phyloP scores from a whole-genome alignment of 1,284 basidiomycete genomes.

The Boletus sp. region DNA sequence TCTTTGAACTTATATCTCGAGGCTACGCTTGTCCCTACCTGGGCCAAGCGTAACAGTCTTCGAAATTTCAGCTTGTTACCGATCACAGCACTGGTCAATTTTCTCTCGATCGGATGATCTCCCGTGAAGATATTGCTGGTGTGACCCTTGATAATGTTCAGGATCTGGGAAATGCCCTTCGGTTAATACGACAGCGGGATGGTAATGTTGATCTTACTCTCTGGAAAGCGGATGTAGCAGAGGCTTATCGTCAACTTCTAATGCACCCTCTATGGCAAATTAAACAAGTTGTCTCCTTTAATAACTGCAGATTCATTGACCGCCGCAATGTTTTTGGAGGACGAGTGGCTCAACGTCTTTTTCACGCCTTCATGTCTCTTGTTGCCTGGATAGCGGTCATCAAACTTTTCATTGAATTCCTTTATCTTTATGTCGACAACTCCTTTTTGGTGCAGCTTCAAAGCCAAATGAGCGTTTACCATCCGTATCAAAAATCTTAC shows the following conservation, averaged over 20 bases:
- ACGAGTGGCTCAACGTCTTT: conserved; percentile 33
- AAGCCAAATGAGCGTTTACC: conserved; percentile 27
- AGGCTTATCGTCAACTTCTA: conserved; percentile 43
- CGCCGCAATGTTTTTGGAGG: conserved; percentile 40
- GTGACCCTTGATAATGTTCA: conserved; percentile 34
- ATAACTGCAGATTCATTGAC: conserved; percentile 34
- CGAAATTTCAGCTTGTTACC: conserved; percentile 44
- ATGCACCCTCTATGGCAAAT: conserved; percentile 49
- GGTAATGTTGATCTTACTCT: conserved; percentile 4
- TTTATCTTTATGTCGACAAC: conserved; percentile 41
- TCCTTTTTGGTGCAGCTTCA: conserved; percentile 22
- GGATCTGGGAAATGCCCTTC: conserved; percentile 30
- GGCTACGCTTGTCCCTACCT: too few species aligned
- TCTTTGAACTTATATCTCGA: too few species aligned
- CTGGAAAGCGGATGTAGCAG: conserved; percentile 44
- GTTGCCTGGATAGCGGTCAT: conserved; percentile 42
- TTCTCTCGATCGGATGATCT: conserved; percentile 46
- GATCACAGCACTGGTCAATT: conserved; percentile 41
- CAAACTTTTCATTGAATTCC: conserved; percentile 2
- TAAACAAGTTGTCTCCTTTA: conserved; percentile 43
- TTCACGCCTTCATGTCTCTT: conserved; percentile 37
- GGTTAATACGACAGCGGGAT: neutral
- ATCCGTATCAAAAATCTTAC: conserved; percentile 30
- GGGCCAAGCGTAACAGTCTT: too few species aligned
- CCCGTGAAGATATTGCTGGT: conserved; percentile 17